Evolutionary conservation across 805 yeast species (phyloP).

Genomic region (Metschnikowia picachoensis): DNA sequence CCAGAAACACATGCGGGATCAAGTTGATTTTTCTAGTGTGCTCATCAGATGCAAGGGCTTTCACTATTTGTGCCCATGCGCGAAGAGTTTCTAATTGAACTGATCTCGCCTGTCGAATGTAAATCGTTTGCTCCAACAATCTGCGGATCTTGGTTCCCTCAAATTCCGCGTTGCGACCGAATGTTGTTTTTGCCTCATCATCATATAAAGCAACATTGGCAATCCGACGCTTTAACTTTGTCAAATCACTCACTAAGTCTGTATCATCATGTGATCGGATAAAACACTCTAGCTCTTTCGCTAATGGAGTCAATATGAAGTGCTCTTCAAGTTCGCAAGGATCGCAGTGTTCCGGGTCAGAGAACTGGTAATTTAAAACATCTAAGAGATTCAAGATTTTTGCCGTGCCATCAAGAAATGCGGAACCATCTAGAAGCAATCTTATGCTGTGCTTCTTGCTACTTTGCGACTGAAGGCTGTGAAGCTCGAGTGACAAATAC

Average conservation of each 20-base stretch:
- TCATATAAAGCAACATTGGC: constrained; percentile 14
- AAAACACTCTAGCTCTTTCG: constrained; percentile 30
- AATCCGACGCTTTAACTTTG: constrained; percentile 21
- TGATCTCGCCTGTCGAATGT: constrained; percentile 45
- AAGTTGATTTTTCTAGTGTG: constrained; percentile 41
- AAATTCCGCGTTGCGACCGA: constrained; percentile 25
- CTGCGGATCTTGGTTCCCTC: constrained; percentile 29
- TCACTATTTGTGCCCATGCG: constrained; percentile 80
- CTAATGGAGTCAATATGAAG: constrained; percentile 32
- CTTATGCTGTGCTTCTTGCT: constrained; percentile 51
- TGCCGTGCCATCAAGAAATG: constrained; percentile 57
- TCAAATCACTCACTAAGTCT: constrained; percentile 22
- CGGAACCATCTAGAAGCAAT: constrained; percentile 47
- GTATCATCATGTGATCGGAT: background rate
- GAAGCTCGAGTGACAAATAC: constrained; percentile 70
- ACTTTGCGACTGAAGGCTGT: constrained; percentile 47
- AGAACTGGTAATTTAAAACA: constrained; percentile 50
- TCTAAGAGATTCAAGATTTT: constrained; percentile 69
- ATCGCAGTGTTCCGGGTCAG: constrained; percentile 41
- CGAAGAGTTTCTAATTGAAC: constrained; percentile 62
- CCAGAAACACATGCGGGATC: constrained; percentile 72
- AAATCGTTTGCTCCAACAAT: constrained; percentile 43
- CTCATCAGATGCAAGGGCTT: constrained; percentile 65
- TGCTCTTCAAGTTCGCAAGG: constrained; percentile 24
- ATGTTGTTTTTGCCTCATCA: constrained; percentile 19